phyloP scores from a whole-genome alignment of 495 filamentous ascomycete species.

The Penicillium pancosmium region DNA sequence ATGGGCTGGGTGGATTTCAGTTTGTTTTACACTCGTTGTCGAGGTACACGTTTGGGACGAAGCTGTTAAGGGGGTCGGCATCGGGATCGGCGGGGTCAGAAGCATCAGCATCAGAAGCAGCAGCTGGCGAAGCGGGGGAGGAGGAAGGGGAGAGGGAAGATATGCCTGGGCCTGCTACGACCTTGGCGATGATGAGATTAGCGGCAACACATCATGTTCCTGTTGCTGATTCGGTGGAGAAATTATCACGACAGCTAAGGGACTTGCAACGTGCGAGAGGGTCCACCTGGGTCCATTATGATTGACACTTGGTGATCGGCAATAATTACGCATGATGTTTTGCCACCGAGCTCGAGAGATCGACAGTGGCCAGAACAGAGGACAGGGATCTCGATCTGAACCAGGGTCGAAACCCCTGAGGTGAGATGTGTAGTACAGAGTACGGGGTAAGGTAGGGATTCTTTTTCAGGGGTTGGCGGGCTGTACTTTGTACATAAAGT shows the following conservation, averaged over 20 bases:
- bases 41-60: slow-evolving; percentile 19
- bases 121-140: no score
- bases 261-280: slow-evolving; percentile 19
- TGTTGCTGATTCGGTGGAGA: slow-evolving; percentile 25
- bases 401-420: no score
- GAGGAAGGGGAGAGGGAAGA: not conserved
- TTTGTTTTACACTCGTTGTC: slow-evolving; percentile 23
- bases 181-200: slow-evolving; percentile 23
- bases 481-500: no score
- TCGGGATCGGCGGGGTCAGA: slow-evolving; percentile 1
- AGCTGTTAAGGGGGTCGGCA: slow-evolving; percentile 12
- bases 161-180: slow-evolving; percentile 11
- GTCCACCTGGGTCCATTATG: slow-evolving; percentile 3
- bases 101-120: no score
- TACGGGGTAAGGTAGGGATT: no score
- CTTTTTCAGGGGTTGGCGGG: no score
- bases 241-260: slow-evolving; percentile 21
- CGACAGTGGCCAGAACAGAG: not conserved
- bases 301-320: not conserved
- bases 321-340: not conserved
- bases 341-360: not conserved
- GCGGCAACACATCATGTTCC: slow-evolving; percentile 28
- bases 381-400: not conserved
- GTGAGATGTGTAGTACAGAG: no score
- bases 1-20: slow-evolving; percentile 5